A percentile compares a stretch with the other conserved stretches of the same genome.
Evolutionary conservation across 352 stramenopile species (phyloP).

Genomic region (Phytophthora hibernalis): DNA sequence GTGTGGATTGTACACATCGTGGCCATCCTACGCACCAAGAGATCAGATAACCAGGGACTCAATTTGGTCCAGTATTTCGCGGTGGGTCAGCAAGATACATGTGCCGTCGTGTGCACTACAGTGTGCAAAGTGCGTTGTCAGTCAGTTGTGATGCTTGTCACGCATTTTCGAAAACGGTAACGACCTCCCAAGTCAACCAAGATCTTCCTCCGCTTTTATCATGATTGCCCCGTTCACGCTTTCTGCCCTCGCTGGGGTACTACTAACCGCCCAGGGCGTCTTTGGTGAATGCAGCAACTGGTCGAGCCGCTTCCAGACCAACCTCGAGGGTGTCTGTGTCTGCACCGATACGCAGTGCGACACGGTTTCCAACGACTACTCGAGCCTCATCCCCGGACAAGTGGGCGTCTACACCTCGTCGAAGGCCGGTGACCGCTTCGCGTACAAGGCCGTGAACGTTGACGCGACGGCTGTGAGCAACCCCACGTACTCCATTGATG

Average conservation of each 20-base stretch:
- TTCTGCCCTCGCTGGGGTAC: not conserved
- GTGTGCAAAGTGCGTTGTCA: too few species aligned
- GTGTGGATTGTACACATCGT: constrained; percentile 22
- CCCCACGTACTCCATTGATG: constrained; percentile 49
- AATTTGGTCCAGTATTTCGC: constrained; percentile 4
- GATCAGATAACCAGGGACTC: constrained; percentile 25
- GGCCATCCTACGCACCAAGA: constrained; percentile 34
- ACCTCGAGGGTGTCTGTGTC: constrained; percentile 51
- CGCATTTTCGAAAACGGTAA: constrained; percentile 14
- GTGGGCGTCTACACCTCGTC: constrained; percentile 51
- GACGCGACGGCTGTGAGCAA: constrained; percentile 16
- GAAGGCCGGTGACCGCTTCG: constrained; percentile 48
- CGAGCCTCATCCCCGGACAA: constrained; percentile 39
- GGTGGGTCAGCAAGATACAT: not conserved
- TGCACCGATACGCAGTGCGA: constrained; percentile 56
- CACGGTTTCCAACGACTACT: constrained; percentile 49
- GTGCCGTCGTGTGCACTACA: too few species aligned
- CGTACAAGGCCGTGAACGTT: constrained; percentile 36
- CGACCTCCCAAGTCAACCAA: constrained; percentile 1
- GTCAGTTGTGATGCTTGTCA: not conserved
- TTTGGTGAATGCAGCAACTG: constrained; percentile 40
- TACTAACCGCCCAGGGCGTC: not conserved
- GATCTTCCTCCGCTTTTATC: not conserved
- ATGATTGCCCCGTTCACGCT: constrained; percentile 14
- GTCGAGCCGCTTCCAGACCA: constrained; percentile 44